Base-by-base conservation (phyloP, 2,329 filamentous ascomycete species). In the Fusarium albidum region DNA sequence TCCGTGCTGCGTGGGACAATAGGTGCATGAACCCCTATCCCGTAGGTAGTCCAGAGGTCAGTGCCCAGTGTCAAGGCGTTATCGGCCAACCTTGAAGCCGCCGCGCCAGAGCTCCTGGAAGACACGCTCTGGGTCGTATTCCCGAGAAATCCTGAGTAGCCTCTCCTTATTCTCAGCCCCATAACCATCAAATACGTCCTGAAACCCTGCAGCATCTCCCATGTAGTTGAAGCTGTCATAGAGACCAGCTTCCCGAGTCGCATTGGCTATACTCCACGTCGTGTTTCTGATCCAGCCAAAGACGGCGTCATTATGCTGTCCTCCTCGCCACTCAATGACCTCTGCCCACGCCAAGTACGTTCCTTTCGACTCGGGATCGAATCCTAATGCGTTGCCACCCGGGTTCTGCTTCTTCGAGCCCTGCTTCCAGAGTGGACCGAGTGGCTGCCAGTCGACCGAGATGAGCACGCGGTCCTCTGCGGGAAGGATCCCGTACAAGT, bases 281-380 rank as follows among this genome's bases (percentile, higher is more conserved):
- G 46, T 52, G 8, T 52, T 27, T 32, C 58, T 37, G 0, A 62
- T 61, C 59, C 57, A 62, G 13, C 28, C 43, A 10, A 58, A 55
- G 1, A 62, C 28, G 1, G 44, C 54, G 1, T 61, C 50, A 2
- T 61, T 58, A 5, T 61, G 34, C 33, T 61, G 29, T 1, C 61
- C 57, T 0, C 50, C 49, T 3, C 40, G 58, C 57, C 59, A 61
- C 11, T 62, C 59, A 14, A 62, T 35, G 4, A 58, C 59, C 37
- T 62, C 59, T 4, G 57, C 57, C 57, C 57, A 62, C 3, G 49
- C 49, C 6, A 62, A 37, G 6, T 62, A 61, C 1, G 54, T 58
- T 5, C 59, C 59, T 27, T 61, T 58, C 0, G 35, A 31, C 15
- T n/a, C 43, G 0, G 38, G 69, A 2, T 61, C 46, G 3, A 61